Base-by-base conservation (phyloP, 306 rosid genomes). In the Chamaecrista fasciculata region DNA sequence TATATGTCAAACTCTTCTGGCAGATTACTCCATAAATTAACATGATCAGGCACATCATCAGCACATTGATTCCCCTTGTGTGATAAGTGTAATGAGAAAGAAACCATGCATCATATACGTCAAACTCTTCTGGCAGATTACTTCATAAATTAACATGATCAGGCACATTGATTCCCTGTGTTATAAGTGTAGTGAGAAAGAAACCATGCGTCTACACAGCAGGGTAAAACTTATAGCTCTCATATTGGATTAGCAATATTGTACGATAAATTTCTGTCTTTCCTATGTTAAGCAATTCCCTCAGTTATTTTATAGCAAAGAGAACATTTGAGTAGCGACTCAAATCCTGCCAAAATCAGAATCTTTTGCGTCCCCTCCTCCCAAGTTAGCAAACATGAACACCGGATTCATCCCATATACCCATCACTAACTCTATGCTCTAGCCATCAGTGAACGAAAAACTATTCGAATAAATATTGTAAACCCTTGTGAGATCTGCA, bases 401-500 rank as follows among this genome's bases (percentile, higher is more conserved):
- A 39, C 6, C 33, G 4, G 33, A 28, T 34, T 66, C 28, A 67
- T 62, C 50, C 19, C 36, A 28, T 24, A 62, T 47, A 53, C 18
- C 43, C 25, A 71, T 43, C 53, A 36, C 66, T 40, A 72, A 60
- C 68, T 69, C 76, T 79, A 82, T 69, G 55, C 68, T 69, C 76
- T 79, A 82, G 46, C 51, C 78, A 62, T 52, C 77, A 24, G 66
- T 65, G 63, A 76, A 59, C 44, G 62, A 16, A 78, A 89, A 78
- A 78, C 88, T 78, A 53, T 69, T 63, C 15, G 93, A 91, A 76
- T 86, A 91, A 57, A 82, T 82, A 29, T 81, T 59, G 81, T 66
- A 81, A 76, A 86, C 82, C 58, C 80, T 78, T 24, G 84, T 51
- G 71, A 91, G 86, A 89, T 89, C 84, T 2, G 85, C 74, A 49